Percentiles rank a stretch among this genome's conserved stretches.
Evolutionary conservation across 352 stramenopile species (phyloP).

Genomic region (Aphanomyces invadans): DNA sequence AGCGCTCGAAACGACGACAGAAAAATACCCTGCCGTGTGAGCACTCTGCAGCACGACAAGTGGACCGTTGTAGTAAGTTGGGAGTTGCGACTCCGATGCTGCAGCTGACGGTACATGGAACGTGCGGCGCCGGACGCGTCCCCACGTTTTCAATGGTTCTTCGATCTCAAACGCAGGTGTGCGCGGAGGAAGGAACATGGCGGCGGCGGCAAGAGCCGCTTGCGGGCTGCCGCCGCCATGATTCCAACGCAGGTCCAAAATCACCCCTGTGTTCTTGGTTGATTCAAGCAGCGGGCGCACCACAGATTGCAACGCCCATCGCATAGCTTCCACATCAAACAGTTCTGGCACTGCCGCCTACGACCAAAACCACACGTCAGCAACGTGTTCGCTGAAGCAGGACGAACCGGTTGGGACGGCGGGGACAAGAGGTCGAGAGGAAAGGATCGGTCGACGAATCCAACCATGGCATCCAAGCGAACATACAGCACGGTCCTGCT

Average conservation of each 20-base stretch:
- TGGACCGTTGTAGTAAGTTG: constrained; percentile 51
- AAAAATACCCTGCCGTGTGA: constrained; percentile 65
- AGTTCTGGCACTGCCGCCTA: constrained; percentile 55
- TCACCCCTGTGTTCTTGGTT: constrained; percentile 48
- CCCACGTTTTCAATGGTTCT: constrained; percentile 17
- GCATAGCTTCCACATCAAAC: constrained; percentile 82
- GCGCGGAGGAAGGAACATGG: constrained; percentile 53
- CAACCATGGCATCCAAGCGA: constrained; percentile 55
- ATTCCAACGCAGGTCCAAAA: constrained; percentile 73
- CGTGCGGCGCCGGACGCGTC: not conserved
- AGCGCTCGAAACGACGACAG: not conserved
- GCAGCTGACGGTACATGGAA: not conserved
- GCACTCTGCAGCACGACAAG: constrained; percentile 67
- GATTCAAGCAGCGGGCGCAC: constrained; percentile 44
- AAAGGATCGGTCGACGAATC: constrained; percentile 74
- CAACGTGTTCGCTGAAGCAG: too few species aligned
- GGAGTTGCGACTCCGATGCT: too few species aligned
- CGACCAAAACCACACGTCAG: not conserved
- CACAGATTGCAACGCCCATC: constrained; percentile 78
- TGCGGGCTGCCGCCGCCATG: constrained; percentile 57
- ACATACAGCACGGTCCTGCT: constrained; percentile 77
- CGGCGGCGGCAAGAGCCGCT: constrained; percentile 54
- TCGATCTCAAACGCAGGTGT: constrained; percentile 29
- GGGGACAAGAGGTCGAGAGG: constrained; percentile 56
- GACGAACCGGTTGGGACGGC: constrained; percentile 30